These are phyloP conservation scores for Calonectria crousiana DNA, from an alignment of 2,329 filamentous ascomycete species.

Conservation along the genomic window DNA sequence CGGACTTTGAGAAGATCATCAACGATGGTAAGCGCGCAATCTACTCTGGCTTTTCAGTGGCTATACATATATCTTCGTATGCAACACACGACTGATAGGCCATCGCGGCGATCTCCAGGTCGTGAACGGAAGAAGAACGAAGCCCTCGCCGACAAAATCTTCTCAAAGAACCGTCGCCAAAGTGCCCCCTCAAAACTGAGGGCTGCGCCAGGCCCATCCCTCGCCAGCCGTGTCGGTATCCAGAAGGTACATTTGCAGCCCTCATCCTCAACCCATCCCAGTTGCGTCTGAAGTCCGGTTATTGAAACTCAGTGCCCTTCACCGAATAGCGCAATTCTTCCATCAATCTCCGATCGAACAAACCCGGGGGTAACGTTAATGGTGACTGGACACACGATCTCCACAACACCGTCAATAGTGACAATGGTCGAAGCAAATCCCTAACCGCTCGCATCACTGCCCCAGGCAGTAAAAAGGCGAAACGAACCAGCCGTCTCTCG, in stretches of 20 bases:
- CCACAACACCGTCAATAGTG: constrained; percentile 61
- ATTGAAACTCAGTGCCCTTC: constrained; percentile 26
- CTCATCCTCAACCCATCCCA: background rate
- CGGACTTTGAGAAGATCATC: constrained; percentile 69
- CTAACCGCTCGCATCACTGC: constrained; percentile 62
- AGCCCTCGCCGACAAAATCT: constrained; percentile 78
- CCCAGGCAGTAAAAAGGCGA: constrained; percentile 48
- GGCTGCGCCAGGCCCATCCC: constrained; percentile 62
- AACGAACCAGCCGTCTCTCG: constrained; percentile 54
- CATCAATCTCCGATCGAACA: constrained; percentile 35
- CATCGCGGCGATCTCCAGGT: constrained; percentile 50
- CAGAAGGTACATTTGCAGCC: constrained; percentile 68
- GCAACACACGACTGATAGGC: constrained; percentile 13
- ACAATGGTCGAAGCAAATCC: constrained; percentile 48
- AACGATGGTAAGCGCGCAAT: constrained; percentile 56
- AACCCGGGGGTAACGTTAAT: constrained; percentile 67
- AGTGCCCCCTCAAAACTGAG: constrained; percentile 67
- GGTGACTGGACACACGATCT: constrained; percentile 80
- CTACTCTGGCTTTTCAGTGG: too few relatives aligned
- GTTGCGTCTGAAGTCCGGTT: background rate
- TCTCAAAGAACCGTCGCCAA: constrained; percentile 70
- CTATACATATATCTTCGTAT: background rate
- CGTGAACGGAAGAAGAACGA: constrained; percentile 80
- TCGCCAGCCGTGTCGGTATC: constrained; percentile 80
- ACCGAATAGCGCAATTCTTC: constrained; percentile 40